phyloP scores from a whole-genome alignment of 2,329 filamentous ascomycete species.

The Aspergillus pseudoviridinutans region DNA sequence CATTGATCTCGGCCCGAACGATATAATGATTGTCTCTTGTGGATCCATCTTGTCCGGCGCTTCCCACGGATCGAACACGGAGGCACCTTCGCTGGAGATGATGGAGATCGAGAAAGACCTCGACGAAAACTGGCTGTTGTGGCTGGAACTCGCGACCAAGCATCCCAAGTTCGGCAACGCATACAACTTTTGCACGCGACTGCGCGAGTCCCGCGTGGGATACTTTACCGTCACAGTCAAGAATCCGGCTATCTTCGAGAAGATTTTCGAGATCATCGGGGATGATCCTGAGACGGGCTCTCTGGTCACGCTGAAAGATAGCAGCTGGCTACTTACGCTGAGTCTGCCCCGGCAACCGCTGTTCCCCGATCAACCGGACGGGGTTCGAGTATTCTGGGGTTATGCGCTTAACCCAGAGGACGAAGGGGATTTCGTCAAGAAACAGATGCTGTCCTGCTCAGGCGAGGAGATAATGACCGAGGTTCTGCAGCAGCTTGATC shows the following conservation, averaged over 20 bases:
- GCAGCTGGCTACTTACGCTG: conserved; percentile 40
- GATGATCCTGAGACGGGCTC: conserved; percentile 31
- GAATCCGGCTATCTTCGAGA: conserved; percentile 26
- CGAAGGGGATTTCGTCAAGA: conserved; percentile 36
- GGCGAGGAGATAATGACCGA: conserved; percentile 41
- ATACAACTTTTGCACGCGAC: conserved; percentile 39
- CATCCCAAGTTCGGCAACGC: conserved; percentile 36
- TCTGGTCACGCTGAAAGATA: conserved; percentile 38
- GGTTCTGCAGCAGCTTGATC: conserved; percentile 35
- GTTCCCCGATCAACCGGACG: conserved; percentile 35
- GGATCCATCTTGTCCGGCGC: conserved; percentile 39
- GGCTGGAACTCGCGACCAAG: conserved; percentile 38
- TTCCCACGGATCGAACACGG: conserved; percentile 31
- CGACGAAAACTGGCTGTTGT: conserved; percentile 41
- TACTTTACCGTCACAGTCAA: conserved; percentile 42
- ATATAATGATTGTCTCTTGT: conserved; percentile 39
- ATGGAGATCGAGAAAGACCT: conserved; percentile 25
- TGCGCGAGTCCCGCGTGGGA: conserved; percentile 36
- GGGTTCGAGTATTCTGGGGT: conserved; percentile 38
- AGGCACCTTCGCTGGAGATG: conserved; percentile 19
- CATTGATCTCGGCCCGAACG: conserved; percentile 23
- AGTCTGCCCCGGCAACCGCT: conserved; percentile 42
- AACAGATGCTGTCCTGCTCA: conserved; percentile 40
- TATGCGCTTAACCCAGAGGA: conserved; percentile 38
- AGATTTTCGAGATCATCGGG: conserved; percentile 24